Percentiles rank a stretch among this genome's conserved stretches.
Conservation (phyloP, 441 rosid genomes). For the Populus hybrid region DNA sequence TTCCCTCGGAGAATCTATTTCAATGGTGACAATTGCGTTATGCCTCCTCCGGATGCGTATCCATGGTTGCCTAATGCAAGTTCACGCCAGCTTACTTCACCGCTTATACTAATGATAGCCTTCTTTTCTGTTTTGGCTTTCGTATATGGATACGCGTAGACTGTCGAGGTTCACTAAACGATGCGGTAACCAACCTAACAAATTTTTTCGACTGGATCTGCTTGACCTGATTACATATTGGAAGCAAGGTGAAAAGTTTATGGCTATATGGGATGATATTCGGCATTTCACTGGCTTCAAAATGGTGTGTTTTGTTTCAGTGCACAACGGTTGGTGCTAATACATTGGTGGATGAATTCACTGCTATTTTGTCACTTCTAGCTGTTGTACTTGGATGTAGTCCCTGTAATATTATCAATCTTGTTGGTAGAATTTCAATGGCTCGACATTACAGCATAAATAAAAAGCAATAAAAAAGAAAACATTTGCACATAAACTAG, state of each 20-base stretch:
- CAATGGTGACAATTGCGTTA: conserved; percentile 84
- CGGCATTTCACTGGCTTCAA: background rate
- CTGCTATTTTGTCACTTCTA: conserved; percentile 6
- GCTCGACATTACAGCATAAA: conserved; percentile 10
- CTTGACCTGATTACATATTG: background rate
- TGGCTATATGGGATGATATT: background rate
- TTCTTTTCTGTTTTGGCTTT: conserved; percentile 11
- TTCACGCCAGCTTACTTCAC: conserved; percentile 32
- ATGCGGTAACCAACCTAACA: background rate
- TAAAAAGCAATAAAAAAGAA: background rate
- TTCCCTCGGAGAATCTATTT: conserved; percentile 81
- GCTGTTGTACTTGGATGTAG: background rate
- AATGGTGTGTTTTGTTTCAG: background rate
- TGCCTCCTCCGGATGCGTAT: conserved; percentile 90
- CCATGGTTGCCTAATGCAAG: conserved; percentile 76
- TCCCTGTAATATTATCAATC: conserved; percentile 9
- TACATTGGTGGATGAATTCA: background rate
- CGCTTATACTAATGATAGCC: background rate
- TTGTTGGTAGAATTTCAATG: conserved; percentile 15
- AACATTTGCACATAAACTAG: background rate
- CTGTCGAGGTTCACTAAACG: background rate
- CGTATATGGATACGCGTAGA: background rate
- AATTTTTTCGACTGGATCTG: conserved; percentile 13
- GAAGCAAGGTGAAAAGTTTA: conserved; percentile 1
- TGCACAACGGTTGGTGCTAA: background rate